Base-by-base conservation (phyloP, 2,329 filamentous ascomycete species). In the Penicillium sp. region DNA sequence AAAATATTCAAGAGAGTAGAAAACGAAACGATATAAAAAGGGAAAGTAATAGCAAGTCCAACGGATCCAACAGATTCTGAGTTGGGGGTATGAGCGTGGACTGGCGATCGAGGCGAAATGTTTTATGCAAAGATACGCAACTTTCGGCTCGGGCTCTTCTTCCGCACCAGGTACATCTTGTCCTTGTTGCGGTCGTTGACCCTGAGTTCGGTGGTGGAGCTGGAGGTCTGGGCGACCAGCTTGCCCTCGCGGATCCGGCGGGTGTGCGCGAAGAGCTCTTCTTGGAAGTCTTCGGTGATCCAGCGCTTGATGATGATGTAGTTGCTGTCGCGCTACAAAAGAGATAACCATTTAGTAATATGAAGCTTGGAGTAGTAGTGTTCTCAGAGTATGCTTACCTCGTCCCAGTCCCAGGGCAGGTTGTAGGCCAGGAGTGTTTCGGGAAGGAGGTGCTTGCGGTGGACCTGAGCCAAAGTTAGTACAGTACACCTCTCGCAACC, bases 251-350 rank as follows among this genome's bases (percentile, higher is more conserved):
- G 86, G 62, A 91, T 72, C 44, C 82, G 78, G 61, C 82, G 82
- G 3, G 89, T 91, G 75, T 92, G 89, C 44, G 85, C 83, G 83
- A 90, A 93, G 50, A 92, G 82, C 57, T 86, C 79, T 59, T 91
- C 84, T 69, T 91, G 89, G 70, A 91, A 85, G 61, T 85, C 83
- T 66, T 91, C 87, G 4, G 85, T 84, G 53, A 92, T 86, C 85
- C 86, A 90, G 56, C 86, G 82, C 75, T 89, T 90, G 76, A 92
- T 89, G 59, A 93, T 75, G 56, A 92, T 79, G 66, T 86, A 92
- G 49, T 89, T 86, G 18, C 85, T 82, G 68, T 92, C 87, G 52
- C 64, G 66, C 78, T 80, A 53, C 81, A 40, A 5, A 41, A 24
- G 22, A 41, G 27, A 3, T 24, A 22, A 33, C 27, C 16, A 2